Evolutionary conservation across 1,284 basidiomycete genomes (phyloP).

Genomic region (Malassezia globosa): DNA sequence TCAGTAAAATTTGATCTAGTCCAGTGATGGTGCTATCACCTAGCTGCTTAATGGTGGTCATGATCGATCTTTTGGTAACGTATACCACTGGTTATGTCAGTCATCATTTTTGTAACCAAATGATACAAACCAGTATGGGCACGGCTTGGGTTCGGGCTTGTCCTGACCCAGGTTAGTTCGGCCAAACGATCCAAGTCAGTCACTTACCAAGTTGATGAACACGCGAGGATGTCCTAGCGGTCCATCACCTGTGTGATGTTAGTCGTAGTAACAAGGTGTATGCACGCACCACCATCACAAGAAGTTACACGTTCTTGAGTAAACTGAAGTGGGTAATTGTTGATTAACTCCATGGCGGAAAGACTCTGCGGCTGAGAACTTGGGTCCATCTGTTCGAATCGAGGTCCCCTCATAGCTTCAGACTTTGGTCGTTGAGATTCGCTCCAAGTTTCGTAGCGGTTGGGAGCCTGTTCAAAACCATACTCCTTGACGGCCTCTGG

Average conservation of each 20-base stretch:
- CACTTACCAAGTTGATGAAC: constrained; percentile 65
- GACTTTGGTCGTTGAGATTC: constrained; percentile 50
- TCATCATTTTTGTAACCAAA: not conserved
- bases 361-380: constrained; percentile 72
- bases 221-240: constrained; percentile 89
- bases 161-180: constrained; percentile 42
- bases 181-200: not conserved
- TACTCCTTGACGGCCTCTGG: constrained; percentile 17
- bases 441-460: constrained; percentile 22
- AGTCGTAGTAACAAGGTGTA: not conserved
- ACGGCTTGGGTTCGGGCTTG: constrained; percentile 36
- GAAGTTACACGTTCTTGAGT: constrained; percentile 68
- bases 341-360: constrained; percentile 78
- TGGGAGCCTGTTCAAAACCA: constrained; percentile 24
- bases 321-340: constrained; percentile 68
- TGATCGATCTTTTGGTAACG: constrained; percentile 15
- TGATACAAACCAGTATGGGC: constrained; percentile 27
- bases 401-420: constrained; percentile 55
- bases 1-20: too few relatives aligned
- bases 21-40: too few relatives aligned
- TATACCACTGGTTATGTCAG: constrained; percentile 11
- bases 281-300: constrained; percentile 62
- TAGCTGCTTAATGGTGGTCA: too few relatives aligned
- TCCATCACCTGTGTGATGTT: constrained; percentile 63
- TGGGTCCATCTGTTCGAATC: constrained; percentile 81